These are phyloP conservation scores for Glycine tomentella DNA, from an alignment of 306 rosid species.

Conservation along the genomic window DNA sequence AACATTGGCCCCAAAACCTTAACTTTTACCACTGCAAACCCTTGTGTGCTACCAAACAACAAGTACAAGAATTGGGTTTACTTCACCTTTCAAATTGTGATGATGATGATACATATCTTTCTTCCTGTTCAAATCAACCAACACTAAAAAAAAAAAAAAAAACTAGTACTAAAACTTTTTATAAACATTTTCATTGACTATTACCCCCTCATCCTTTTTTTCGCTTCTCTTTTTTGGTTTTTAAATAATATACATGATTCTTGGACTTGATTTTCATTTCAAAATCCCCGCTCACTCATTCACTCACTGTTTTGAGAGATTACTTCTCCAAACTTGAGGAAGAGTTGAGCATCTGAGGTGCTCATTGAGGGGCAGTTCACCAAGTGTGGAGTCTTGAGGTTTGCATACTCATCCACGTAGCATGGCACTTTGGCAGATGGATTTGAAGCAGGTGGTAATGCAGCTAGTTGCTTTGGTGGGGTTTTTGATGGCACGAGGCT, in stretches of 20 bases:
- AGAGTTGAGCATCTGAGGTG: conserved; percentile 88
- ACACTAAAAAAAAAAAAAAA: conserved; percentile 30
- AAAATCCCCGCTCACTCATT: conserved; percentile 49
- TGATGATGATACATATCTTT: conserved; percentile 32
- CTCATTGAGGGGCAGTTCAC: conserved; percentile 88
- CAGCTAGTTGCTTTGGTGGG: conserved; percentile 41
- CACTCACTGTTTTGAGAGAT: conserved; percentile 84
- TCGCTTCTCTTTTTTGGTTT: background rate
- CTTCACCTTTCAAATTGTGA: conserved; percentile 44
- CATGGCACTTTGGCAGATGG: conserved; percentile 63
- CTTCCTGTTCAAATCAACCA: conserved; percentile 38
- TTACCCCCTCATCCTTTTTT: conserved; percentile 34
- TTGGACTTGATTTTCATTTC: conserved; percentile 2
- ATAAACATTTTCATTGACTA: conserved; percentile 53
- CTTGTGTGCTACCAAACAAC: conserved; percentile 46
- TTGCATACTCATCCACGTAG: conserved; percentile 85
- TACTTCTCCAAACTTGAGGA: conserved; percentile 93
- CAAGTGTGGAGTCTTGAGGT: conserved; percentile 78
- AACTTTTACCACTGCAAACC: conserved; percentile 45
- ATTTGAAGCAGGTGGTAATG: conserved; percentile 41
- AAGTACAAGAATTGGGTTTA: conserved; percentile 43
- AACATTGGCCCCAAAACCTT: conserved; percentile 47
- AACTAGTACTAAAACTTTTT: conserved; percentile 44
- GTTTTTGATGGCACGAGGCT: conserved; percentile 58
- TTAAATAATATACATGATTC: conserved; percentile 28